Evolutionary conservation across 2,329 filamentous ascomycete genomes (phyloP).

Genomic region (Aureobasidium sp.): DNA sequence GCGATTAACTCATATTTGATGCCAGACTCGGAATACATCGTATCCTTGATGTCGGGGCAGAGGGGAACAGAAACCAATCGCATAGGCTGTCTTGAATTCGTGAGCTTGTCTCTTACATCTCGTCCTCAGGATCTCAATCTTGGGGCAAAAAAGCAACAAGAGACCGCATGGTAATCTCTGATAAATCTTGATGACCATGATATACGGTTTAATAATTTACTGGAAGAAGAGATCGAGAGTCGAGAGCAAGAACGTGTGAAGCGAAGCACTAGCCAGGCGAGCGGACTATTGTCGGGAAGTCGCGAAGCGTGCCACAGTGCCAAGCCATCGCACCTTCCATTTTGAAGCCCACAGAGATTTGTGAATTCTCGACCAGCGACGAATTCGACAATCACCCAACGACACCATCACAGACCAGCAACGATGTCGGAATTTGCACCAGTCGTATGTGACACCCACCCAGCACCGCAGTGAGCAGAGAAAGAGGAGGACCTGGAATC

Average conservation of each 20-base stretch:
- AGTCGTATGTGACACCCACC: conserved; percentile 47
- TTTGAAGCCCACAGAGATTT: neutral
- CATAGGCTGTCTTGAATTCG: too few relatives aligned
- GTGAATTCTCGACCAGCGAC: neutral
- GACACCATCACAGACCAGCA: conserved; percentile 26
- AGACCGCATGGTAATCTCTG: too few relatives aligned
- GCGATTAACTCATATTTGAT: too few relatives aligned
- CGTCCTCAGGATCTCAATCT: too few relatives aligned
- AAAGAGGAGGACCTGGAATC: conserved; percentile 5
- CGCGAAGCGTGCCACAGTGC: neutral
- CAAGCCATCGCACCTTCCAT: conserved; percentile 6
- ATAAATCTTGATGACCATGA: too few relatives aligned
- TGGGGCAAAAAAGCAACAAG: too few relatives aligned
- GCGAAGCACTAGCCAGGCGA: neutral
- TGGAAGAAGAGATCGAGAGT: neutral
- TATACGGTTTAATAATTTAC: too few relatives aligned
- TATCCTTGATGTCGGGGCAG: too few relatives aligned
- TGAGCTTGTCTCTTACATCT: too few relatives aligned
- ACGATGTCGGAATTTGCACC: conserved; percentile 58
- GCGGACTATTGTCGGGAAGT: neutral
- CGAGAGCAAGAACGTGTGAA: neutral
- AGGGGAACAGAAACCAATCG: too few relatives aligned
- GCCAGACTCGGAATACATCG: too few relatives aligned
- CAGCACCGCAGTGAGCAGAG: neutral
- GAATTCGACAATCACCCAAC: conserved; percentile 6